These are phyloP conservation scores for Peniophora sp. DNA, from an alignment of 1,284 basidiomycete genomes.

Conservation along the genomic window DNA sequence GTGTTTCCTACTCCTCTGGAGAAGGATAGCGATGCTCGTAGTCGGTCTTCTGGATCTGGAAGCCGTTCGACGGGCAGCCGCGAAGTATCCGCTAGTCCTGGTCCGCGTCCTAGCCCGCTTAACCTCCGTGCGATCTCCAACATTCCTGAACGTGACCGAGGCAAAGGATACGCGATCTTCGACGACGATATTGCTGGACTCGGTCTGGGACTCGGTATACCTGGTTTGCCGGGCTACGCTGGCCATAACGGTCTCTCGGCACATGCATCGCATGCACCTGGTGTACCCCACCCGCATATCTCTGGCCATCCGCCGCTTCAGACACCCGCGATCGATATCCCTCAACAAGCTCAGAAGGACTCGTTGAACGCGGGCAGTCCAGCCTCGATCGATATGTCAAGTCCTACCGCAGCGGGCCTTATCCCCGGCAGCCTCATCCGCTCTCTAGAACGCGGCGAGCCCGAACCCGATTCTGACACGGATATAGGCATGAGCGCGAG, in stretches of 20 bases:
- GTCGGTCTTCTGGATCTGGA: neutral
- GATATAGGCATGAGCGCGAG: neutral
- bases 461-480: too few species aligned
- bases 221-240: too few species aligned
- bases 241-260: too few species aligned
- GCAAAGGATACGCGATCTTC: constrained; percentile 33
- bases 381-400: neutral
- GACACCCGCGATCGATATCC: too few species aligned
- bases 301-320: too few species aligned
- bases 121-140: neutral
- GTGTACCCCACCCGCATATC: too few species aligned
- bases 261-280: too few species aligned
- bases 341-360: neutral
- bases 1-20: constrained; percentile 12
- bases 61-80: constrained; percentile 4
- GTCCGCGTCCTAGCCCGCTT: constrained; percentile 8
- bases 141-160: neutral
- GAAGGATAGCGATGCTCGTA: constrained; percentile 9
- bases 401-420: constrained; percentile 27
- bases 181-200: constrained; percentile 24
- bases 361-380: neutral
- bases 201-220: too few species aligned
- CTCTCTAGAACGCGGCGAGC: constrained; percentile 36
- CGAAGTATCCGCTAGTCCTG: constrained; percentile 6
- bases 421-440: constrained; percentile 53